phyloP scores from a whole-genome alignment of 805 yeast genomes.

The Priceomyces carsonii region DNA sequence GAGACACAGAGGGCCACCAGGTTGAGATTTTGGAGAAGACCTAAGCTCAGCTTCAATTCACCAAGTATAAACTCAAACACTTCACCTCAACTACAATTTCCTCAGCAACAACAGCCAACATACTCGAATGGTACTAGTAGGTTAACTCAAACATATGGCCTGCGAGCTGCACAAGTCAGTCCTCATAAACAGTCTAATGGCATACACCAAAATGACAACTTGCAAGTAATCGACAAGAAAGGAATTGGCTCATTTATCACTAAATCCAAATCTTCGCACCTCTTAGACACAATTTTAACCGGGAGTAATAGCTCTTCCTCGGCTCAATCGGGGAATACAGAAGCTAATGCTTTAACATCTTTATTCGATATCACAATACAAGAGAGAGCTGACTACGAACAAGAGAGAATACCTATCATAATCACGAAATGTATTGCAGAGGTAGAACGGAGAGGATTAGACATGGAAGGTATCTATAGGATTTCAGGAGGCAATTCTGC shows the following conservation, averaged over 20 bases:
- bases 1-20: slow-evolving; percentile 44
- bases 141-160: slow-evolving; percentile 7
- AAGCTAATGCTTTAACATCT: slow-evolving; percentile 19
- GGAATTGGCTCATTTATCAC: slow-evolving; percentile 24
- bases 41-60: slow-evolving; percentile 31
- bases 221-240: slow-evolving; percentile 11
- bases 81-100: slow-evolving; percentile 5
- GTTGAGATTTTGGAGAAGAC: slow-evolving; percentile 46
- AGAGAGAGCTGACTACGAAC: slow-evolving; percentile 62
- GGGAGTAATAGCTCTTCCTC: slow-evolving; percentile 11
- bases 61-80: slow-evolving; percentile 10
- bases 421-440: slow-evolving; percentile 70
- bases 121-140: slow-evolving; percentile 7
- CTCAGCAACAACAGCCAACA: slow-evolving; percentile 8
- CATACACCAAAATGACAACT: slow-evolving; percentile 9
- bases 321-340: slow-evolving; percentile 3
- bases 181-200: slow-evolving; percentile 3
- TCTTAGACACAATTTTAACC: slow-evolving; percentile 37
- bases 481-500: slow-evolving; percentile 82
- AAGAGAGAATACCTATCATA: slow-evolving; percentile 64
- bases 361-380: slow-evolving; percentile 59
- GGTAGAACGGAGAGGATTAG: slow-evolving; percentile 76
- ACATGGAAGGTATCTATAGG: slow-evolving; percentile 84
- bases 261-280: slow-evolving; percentile 50
- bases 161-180: slow-evolving; percentile 7